phyloP scores from a whole-genome alignment of 768 basidiomycete species.

The Chalciporus sphaerocephalus region DNA sequence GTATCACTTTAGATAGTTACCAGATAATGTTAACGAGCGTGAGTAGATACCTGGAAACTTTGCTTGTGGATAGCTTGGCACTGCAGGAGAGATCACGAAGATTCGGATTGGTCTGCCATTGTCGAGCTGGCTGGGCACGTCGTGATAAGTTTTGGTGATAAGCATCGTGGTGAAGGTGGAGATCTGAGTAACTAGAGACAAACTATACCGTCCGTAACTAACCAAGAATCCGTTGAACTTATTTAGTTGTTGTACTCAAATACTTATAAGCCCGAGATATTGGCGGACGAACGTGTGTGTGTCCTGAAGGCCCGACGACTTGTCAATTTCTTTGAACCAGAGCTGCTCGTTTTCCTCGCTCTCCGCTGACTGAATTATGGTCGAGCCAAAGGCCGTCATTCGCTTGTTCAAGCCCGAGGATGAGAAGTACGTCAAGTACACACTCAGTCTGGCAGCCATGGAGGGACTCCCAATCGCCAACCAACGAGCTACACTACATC shows the following conservation, averaged over 20 bases:
- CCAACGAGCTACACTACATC: conserved; percentile 54
- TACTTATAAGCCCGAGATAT: too few species aligned
- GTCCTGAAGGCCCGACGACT: neutral
- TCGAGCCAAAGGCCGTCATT: conserved; percentile 43
- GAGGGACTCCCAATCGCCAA: conserved; percentile 68
- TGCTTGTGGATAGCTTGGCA: conserved; percentile 82
- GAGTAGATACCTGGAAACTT: conserved; percentile 72
- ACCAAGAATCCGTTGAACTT: too few species aligned
- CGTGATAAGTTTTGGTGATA: conserved; percentile 73
- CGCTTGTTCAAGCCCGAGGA: conserved; percentile 50
- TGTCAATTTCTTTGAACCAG: neutral
- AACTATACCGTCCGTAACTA: too few species aligned
- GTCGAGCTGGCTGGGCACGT: conserved; percentile 68
- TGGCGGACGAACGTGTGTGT: conserved; percentile 10
- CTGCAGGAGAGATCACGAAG: conserved; percentile 73
- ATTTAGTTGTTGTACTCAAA: too few species aligned
- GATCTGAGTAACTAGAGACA: too few species aligned
- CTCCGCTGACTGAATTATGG: conserved; percentile 31
- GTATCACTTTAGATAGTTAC: neutral
- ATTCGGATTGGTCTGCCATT: conserved; percentile 67
- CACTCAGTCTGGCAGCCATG: conserved; percentile 61
- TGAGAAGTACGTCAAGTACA: conserved; percentile 58
- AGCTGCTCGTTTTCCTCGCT: neutral
- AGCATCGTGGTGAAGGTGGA: conserved; percentile 52
- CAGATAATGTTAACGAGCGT: too few species aligned